Conservation (phyloP, 495 filamentous ascomycete species). For the Aspergillus diversus region DNA sequence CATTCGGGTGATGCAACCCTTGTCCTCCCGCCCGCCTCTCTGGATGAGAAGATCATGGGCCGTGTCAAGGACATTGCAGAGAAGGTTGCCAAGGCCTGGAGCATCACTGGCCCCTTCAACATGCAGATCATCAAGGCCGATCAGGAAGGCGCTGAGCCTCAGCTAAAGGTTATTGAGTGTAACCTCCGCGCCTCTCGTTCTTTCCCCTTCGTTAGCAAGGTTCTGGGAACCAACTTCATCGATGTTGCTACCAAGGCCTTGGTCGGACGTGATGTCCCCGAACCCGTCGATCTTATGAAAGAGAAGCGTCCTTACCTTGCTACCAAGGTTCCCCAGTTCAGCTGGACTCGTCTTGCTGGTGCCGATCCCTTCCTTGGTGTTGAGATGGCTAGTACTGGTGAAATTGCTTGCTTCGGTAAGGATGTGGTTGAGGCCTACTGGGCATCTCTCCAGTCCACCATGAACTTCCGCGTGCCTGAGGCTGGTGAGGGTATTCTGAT, state of each 20-base stretch:
- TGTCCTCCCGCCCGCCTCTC: slow-evolving; percentile 80
- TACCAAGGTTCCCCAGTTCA: slow-evolving; percentile 98
- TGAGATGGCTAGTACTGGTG: slow-evolving; percentile 95
- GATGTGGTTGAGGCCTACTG: slow-evolving; percentile 96
- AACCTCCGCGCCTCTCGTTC: slow-evolving; percentile 97
- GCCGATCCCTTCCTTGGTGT: slow-evolving; percentile 97
- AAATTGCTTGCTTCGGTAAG: slow-evolving; percentile 98
- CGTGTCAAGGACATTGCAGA: slow-evolving; percentile 92
- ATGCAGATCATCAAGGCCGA: slow-evolving; percentile 99
- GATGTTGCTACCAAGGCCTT: slow-evolving; percentile 95
- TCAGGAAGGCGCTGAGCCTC: slow-evolving; percentile 66
- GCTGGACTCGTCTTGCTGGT: slow-evolving; percentile 97
- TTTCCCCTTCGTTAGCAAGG: slow-evolving; percentile 97
- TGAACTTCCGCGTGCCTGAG: slow-evolving; percentile 97
- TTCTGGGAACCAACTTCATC: slow-evolving; percentile 95
- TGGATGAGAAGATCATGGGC: slow-evolving; percentile 74
- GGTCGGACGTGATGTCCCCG: slow-evolving; percentile 81
- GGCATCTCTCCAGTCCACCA: slow-evolving; percentile 92
- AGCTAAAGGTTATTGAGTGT: slow-evolving; percentile 96
- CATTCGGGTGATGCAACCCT: slow-evolving; percentile 96
- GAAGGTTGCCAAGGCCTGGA: slow-evolving; percentile 97
- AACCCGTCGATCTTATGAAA: slow-evolving; percentile 86
- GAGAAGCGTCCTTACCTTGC: slow-evolving; percentile 88
- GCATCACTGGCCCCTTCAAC: slow-evolving; percentile 96
- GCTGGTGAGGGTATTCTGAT: slow-evolving; percentile 93